These are phyloP conservation scores for Phytophthora brassicae DNA, from an alignment of 352 stramenopile species.

Conservation along the genomic window DNA sequence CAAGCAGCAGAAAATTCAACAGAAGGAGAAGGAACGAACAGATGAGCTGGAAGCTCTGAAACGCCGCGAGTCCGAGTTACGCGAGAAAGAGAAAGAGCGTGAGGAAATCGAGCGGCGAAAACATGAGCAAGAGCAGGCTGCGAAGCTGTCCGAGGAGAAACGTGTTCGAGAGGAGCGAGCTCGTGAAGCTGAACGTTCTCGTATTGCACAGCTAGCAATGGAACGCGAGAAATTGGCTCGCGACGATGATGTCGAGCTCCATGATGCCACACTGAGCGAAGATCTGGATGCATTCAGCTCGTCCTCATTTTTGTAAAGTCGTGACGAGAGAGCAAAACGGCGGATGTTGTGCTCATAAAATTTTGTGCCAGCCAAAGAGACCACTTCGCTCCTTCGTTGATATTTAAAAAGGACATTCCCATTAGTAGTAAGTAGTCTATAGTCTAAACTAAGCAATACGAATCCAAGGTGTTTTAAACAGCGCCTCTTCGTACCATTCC, in stretches of 20 bases:
- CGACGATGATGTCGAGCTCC: conserved; percentile 64
- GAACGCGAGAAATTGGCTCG: conserved; percentile 69
- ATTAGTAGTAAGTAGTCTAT: conserved; percentile 34
- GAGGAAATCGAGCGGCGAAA: conserved; percentile 74
- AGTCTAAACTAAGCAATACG: conserved; percentile 37
- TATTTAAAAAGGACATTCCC: conserved; percentile 43
- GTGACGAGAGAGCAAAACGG: conserved; percentile 21
- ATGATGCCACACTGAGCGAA: conserved; percentile 74
- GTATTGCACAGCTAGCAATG: conserved; percentile 52
- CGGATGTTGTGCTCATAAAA: neutral
- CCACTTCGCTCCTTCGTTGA: conserved; percentile 21
- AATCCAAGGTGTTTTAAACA: too few relatives aligned
- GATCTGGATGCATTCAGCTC: conserved; percentile 88
- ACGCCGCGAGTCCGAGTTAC: conserved; percentile 60
- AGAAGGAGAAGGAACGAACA: conserved; percentile 76
- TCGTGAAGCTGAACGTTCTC: conserved; percentile 59
- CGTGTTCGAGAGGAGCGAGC: conserved; percentile 54
- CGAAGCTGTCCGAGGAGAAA: conserved; percentile 56
- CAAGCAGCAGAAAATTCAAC: conserved; percentile 86
- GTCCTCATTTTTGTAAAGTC: conserved; percentile 82
- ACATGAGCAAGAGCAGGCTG: conserved; percentile 44
- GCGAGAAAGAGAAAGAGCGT: conserved; percentile 73
- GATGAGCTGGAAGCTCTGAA: conserved; percentile 74
- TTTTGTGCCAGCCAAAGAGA: conserved; percentile 2
- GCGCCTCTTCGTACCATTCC: conserved; percentile 15